Evolutionary conservation across 78 protist species (phyloP), one percentile per base, ranked within the genome.

Genomic region (Emiliania huxleyi): DNA sequence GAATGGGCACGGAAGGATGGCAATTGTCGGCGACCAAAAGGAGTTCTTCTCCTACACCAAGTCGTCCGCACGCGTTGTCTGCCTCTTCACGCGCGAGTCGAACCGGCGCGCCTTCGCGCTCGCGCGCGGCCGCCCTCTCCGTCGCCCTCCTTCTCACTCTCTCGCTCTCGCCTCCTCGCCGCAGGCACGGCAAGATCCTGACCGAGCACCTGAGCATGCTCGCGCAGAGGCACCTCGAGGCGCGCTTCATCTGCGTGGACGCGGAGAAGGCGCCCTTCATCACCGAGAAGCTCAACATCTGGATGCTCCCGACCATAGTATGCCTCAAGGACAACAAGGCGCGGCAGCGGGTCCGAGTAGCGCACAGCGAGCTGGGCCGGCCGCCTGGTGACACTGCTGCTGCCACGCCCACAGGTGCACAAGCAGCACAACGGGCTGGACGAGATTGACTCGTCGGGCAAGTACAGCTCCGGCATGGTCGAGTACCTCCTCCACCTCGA

Each of bases 221-320:
- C 26, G 89, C 89, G 1, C 3, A 0, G 56, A 5, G 37, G 56
- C 89, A 81, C 89, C 1, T 81, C 21, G 89, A 81, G 38, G 46
- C 56, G 15, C 52, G 52, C n/a, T 81, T 81, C 23, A 1, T 81
- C 12, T 42, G 56, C 56, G 56, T 81, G 25, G 56, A 81, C n/a
- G 89, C 89, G 40, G 89, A 81, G 55, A 81, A 81, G 38, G 52
- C 49, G 25, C 89, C 89, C 0, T 81, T 81, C 89, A 2, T 81
- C 19, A 44, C 52, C 23, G 89, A 81, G 29, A 38, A 42, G 25
- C 38, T 81, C 21, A 81, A 81, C 38, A 44, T 81, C 15, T 81
- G 23, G 33, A 81, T 81, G 89, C 33, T 81, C 35, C 89, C 89
- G 25, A 81, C 89, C 25, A 44, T 81, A 1, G n/a, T 81, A 23